These are phyloP conservation scores for Neurospora sp. DNA, from an alignment of 495 filamentous ascomycete species.

Conservation along the genomic window DNA sequence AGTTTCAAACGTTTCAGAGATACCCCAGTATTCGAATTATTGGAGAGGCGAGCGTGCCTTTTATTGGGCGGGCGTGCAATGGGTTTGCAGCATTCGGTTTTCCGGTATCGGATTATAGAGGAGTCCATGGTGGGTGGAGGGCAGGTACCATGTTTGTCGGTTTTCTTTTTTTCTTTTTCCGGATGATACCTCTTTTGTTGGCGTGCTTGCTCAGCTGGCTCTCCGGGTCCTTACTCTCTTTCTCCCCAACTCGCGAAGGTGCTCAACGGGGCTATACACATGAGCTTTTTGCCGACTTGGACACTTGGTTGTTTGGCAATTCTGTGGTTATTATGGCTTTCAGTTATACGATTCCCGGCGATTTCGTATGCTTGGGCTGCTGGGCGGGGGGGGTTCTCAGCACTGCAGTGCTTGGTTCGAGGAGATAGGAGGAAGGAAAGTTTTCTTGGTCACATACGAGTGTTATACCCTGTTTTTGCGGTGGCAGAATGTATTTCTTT, in stretches of 20 bases:
- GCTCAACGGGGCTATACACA: not conserved
- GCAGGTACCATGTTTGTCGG: not conserved
- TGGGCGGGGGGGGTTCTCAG: not conserved
- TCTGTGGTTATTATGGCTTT: not conserved
- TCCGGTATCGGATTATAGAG: slow-evolving; percentile 17
- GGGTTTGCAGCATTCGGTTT: slow-evolving; percentile 10
- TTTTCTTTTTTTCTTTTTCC: slow-evolving; percentile 1
- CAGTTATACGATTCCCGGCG: not conserved
- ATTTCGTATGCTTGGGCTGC: not conserved
- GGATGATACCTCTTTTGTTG: slow-evolving; percentile 12
- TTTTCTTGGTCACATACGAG: not conserved
- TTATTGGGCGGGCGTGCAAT: slow-evolving; percentile 7
- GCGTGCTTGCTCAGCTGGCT: not conserved
- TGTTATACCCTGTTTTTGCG: not conserved
- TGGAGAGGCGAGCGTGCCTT: slow-evolving; percentile 17
- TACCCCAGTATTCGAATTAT: slow-evolving; percentile 11
- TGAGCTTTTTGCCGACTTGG: not conserved
- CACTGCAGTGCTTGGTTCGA: not conserved
- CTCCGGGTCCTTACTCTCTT: not conserved
- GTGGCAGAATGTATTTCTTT: not conserved
- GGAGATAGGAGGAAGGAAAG: not conserved
- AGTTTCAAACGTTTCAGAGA: slow-evolving; percentile 13
- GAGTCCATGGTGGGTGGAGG: slow-evolving; percentile 14
- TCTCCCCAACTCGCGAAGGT: not conserved
- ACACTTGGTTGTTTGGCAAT: not conserved